Base-by-base conservation (phyloP, 2,329 filamentous ascomycete species). In the Clonostachys rhizophaga region DNA sequence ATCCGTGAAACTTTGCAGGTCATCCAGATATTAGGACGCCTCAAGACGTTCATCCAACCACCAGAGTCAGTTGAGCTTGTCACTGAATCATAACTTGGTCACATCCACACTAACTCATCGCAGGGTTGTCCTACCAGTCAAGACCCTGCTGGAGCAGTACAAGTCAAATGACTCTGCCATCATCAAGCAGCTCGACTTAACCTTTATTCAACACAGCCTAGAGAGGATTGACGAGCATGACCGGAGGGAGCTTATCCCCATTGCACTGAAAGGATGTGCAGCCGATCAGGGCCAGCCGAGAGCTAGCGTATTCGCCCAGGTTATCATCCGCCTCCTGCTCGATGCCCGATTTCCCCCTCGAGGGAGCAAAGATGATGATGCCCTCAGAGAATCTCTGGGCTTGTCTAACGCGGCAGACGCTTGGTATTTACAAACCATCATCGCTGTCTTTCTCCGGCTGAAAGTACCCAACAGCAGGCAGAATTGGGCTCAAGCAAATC, bases 141-240 rank as follows among this genome's bases (percentile, higher is more conserved):
- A 82, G n/a, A 82, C 84, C 14, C 75, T 99, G 16, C 67, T 97
- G 47, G 86, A 91, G 55, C 94, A 97, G 64, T 96, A 95, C 75
- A 95, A 95, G 65, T 59, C 88, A 18, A 82, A 81, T 36, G 75
- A 83, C 37, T 86, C 84, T 12, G 73, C 84, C 1, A 75, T 96
- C 36, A 82, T 99, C 53, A 86, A 89, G 52, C 89, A 95, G 61
- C 87, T 96, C 56, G 91, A 97, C 66, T 72, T 97, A 39, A 76
- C 87, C 16, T 96, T 95, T 61, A 87, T 96, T 36, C 89, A 95
- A 59, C 89, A 95, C 61, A 94, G 92, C 40, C 58, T 81, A 30
- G 64, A 70, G 40, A 72, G 77, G 4, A 62, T 79, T 18, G 64
- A 71, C 34, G 64, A 70, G 12, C 59, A 75, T 46, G 86, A 92